Evolutionary conservation across 2,329 filamentous ascomycete genomes (phyloP), one percentile per base, ranked within the genome.

Genomic region (Exutisphaerella laricina): DNA sequence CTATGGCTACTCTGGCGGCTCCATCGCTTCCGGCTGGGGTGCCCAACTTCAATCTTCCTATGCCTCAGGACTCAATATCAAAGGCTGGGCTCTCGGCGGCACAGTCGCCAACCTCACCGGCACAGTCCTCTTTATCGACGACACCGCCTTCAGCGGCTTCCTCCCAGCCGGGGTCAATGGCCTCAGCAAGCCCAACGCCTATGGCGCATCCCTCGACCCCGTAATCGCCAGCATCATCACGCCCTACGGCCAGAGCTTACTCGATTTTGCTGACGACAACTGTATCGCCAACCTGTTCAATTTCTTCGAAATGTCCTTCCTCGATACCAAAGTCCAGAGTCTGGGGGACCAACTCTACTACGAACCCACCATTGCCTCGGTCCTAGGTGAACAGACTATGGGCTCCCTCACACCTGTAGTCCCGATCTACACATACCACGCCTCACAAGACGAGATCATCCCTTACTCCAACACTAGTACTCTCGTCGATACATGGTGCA

Each of bases 1-100:
- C 41, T 75, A 70, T 67, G 77, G 77, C 0, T 80, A 78, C 52
- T 76, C 71, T 0, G 76, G 77, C 4, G 76, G 75, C 6, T 69
- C 69, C 2, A 54, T 78, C 18, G 73, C 74, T 0, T 70, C 64
- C 1, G 72, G 71, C 20, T 74, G 69, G 65, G 74, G 74, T 0
- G 71, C 72, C 12, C 70, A 74, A 23, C 56, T 78, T 8, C 71
- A 74, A 22, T 59, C 66, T 1, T 61, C 57, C 2, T 79, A 79
- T 45, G 75, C 76, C 0, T 72, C 75, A 0, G 73, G 77, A 25
- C 58, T 79, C 3, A 55, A 63, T 2, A 64, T 79, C 34, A 60
- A 59, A 1, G 75, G 73, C 5, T 70, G 66, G 9, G 73, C 70
- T 0, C 43, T 74, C 0, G 74, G 75, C 2, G 75, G 75, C 0